Conservation (phyloP, 208 protist species). For the Leishmania lainsoni region DNA sequence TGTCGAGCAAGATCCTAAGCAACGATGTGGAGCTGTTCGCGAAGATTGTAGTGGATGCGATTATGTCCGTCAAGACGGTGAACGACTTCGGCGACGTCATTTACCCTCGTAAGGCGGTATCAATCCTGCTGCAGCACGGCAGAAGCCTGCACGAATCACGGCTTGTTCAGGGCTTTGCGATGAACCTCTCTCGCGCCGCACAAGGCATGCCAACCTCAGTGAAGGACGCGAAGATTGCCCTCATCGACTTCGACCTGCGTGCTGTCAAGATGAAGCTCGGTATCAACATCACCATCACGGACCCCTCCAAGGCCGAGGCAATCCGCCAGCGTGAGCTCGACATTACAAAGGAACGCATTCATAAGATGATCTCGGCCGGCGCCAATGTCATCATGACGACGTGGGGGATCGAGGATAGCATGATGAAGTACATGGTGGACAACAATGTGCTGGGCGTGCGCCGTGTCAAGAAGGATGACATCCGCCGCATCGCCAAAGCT, state of each 20-base stretch:
- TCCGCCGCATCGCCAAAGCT: slow-evolving; percentile 97
- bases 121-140: slow-evolving; percentile 98
- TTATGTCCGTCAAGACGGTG: slow-evolving; percentile 90
- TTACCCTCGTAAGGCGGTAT: slow-evolving; percentile 98
- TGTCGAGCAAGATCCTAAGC: slow-evolving; percentile 99
- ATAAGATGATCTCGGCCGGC: slow-evolving; percentile 97
- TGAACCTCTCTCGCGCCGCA: slow-evolving; percentile 96
- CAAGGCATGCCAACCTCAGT: slow-evolving; percentile 98
- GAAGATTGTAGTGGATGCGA: slow-evolving; percentile 95
- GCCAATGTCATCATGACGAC: slow-evolving; percentile 99
- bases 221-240: slow-evolving; percentile 97
- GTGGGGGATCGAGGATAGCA: slow-evolving; percentile 99
- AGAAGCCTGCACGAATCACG: slow-evolving; percentile 92
- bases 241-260: slow-evolving; percentile 99
- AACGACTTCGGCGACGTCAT: slow-evolving; percentile 93
- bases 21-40: slow-evolving; percentile 97
- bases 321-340: slow-evolving; percentile 97
- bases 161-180: slow-evolving; percentile 96
- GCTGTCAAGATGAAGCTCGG: slow-evolving; percentile 97
- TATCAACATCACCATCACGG: slow-evolving; percentile 97
- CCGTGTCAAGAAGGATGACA: slow-evolving; percentile 96
- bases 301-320: slow-evolving; percentile 97
- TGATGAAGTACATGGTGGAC: slow-evolving; percentile 99
- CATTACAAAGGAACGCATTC: slow-evolving; percentile 97
- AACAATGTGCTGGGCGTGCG: slow-evolving; percentile 96